phyloP scores from a whole-genome alignment of 2,329 filamentous ascomycete genomes.

The Leptodontidium sp. region DNA sequence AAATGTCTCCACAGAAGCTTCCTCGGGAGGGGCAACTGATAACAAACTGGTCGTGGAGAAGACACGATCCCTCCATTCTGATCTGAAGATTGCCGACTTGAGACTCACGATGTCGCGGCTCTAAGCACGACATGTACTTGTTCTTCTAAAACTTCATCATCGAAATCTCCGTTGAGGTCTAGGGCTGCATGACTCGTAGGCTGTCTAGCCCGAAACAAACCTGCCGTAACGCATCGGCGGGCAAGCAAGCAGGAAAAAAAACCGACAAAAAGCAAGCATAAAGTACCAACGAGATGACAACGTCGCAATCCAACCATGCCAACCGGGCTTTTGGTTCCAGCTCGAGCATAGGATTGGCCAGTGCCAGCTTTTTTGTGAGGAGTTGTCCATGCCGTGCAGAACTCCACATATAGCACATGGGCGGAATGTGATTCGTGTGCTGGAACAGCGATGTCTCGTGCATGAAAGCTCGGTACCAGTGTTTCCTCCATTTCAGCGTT shows the following conservation, averaged over 20 bases:
- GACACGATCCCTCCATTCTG: neutral
- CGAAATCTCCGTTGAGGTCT: neutral
- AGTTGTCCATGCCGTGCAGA: neutral
- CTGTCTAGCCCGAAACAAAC: neutral
- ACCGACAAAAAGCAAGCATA: constrained; percentile 11
- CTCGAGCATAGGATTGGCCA: neutral
- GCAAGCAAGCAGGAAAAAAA: no score
- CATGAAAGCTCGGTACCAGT: neutral
- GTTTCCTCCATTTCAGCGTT: neutral
- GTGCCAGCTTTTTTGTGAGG: neutral
- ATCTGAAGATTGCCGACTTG: neutral
- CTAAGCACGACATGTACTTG: neutral
- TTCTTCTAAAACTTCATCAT: neutral
- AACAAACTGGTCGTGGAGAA: constrained; percentile 3
- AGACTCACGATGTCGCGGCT: neutral
- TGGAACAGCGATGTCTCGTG: neutral
- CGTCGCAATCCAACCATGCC: neutral
- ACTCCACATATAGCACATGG: constrained; percentile 1
- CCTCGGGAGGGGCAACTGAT: constrained; percentile 2
- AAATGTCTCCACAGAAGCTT: constrained; percentile 8
- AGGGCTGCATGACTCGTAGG: constrained; percentile 4
- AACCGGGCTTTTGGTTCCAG: neutral
- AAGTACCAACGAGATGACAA: constrained; percentile 1
- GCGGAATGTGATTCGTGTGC: neutral
- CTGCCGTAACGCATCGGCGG: neutral